Evolutionary conservation across 106 monocot genomes (phyloP).

Genomic region (Allium fistulosum): DNA sequence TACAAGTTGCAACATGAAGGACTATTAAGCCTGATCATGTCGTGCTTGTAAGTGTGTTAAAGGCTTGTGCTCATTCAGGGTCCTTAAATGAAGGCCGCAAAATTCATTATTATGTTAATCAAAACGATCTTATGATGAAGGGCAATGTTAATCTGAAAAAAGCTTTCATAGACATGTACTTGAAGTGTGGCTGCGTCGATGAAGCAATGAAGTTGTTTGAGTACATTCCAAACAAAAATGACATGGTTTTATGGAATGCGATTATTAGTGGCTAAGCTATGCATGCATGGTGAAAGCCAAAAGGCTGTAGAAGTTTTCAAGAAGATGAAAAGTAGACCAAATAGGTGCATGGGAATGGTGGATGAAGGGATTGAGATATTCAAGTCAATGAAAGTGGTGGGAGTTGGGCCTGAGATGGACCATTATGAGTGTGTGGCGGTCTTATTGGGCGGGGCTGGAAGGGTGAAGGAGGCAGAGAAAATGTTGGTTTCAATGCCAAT

Average conservation of each 20-base stretch:
- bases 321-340: constrained; percentile 36
- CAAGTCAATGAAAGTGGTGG: constrained; percentile 31
- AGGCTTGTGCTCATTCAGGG: constrained; percentile 43
- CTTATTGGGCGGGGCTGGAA: constrained; percentile 49
- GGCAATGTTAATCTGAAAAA: constrained; percentile 34
- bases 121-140: background rate
- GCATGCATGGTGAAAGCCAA: constrained; percentile 35
- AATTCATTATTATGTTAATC: constrained; percentile 36
- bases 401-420: constrained; percentile 38
- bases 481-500: constrained; percentile 61
- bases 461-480: constrained; percentile 47
- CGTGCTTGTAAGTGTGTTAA: constrained; percentile 34
- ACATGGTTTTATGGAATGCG: constrained; percentile 69
- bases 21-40: constrained; percentile 37
- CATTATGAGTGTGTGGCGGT: constrained; percentile 77
- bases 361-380: constrained; percentile 49
- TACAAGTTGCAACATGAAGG: constrained; percentile 15
- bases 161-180: constrained; percentile 66
- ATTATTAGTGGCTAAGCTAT: constrained; percentile 66
- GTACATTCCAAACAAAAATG: constrained; percentile 4
- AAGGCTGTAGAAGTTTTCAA: constrained; percentile 37
- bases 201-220: constrained; percentile 44
- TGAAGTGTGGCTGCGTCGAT: constrained; percentile 59
- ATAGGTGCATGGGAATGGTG: constrained; percentile 44
- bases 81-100: constrained; percentile 32